Evolutionary conservation across 495 filamentous ascomycete species (phyloP).

Genomic region (Aspergillus conjunctus): DNA sequence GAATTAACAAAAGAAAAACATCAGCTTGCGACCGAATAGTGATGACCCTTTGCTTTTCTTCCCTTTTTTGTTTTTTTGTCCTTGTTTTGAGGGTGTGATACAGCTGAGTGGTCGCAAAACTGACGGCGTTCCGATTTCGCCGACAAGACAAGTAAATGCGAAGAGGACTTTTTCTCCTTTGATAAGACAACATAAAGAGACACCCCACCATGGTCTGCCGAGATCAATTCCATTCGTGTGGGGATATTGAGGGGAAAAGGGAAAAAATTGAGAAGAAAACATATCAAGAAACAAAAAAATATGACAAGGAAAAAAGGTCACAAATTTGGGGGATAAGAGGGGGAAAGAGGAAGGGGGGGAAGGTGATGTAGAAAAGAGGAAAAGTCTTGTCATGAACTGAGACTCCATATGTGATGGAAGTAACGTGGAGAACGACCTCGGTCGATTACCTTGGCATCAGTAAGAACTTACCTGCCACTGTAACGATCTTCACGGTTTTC

Average conservation of each 20-base stretch:
- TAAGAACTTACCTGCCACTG: slow-evolving; percentile 43
- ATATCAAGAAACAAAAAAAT: slow-evolving; percentile 21
- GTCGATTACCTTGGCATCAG: slow-evolving; percentile 12
- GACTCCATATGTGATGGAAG: slow-evolving; percentile 1
- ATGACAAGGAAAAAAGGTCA: slow-evolving; percentile 16
- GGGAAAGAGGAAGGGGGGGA: slow-evolving; percentile 18
- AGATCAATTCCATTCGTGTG: slow-evolving; percentile 37
- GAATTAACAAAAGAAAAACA: slow-evolving; percentile 47
- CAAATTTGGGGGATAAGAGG: slow-evolving; percentile 11
- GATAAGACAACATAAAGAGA: slow-evolving; percentile 37
- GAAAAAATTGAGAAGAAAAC: slow-evolving; percentile 21
- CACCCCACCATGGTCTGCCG: slow-evolving; percentile 41
- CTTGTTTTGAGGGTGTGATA: slow-evolving; percentile 20
- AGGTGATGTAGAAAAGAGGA: slow-evolving; percentile 18
- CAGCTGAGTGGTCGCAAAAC: slow-evolving; percentile 38
- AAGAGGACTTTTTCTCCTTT: slow-evolving; percentile 30
- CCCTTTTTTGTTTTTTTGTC: slow-evolving; percentile 8
- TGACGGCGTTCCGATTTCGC: slow-evolving; percentile 39
- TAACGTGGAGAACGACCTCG: slow-evolving; percentile 17
- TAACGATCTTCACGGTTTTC: slow-evolving; percentile 54
- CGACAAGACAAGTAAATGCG: slow-evolving; percentile 39
- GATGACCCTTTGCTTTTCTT: slow-evolving; percentile 31
- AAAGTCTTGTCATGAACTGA: background rate
- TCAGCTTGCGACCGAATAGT: slow-evolving; percentile 45
- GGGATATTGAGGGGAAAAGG: slow-evolving; percentile 26